Evolutionary conservation across 768 basidiomycete species (phyloP).

Genomic region (Chalciporus piperatus): DNA sequence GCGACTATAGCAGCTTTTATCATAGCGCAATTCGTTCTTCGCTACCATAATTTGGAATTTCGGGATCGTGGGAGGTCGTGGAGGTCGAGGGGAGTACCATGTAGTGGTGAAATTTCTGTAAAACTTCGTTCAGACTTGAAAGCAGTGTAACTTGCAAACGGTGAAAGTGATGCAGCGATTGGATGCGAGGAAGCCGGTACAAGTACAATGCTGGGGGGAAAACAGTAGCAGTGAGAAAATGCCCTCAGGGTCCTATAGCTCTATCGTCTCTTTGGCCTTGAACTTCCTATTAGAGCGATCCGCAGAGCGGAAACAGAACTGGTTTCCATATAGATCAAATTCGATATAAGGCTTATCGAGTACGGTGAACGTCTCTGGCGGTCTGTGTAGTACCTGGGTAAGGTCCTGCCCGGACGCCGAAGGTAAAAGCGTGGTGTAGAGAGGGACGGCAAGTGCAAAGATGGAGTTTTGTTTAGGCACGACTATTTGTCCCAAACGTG

Average conservation of each 20-base stretch:
- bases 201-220: too few relatives aligned
- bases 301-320: constrained; percentile 78
- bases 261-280: constrained; percentile 81
- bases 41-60: too few relatives aligned
- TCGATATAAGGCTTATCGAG: constrained; percentile 61
- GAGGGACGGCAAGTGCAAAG: constrained; percentile 73
- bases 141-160: too few relatives aligned
- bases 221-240: too few relatives aligned
- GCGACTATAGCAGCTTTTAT: too few relatives aligned
- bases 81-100: too few relatives aligned
- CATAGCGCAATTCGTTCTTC: too few relatives aligned
- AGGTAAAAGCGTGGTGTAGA: constrained; percentile 53
- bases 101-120: too few relatives aligned
- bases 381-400: background rate
- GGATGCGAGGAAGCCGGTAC: too few relatives aligned
- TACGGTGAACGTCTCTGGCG: constrained; percentile 40
- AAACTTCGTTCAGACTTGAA: too few relatives aligned
- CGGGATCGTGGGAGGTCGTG: too few relatives aligned
- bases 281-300: constrained; percentile 83
- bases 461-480: constrained; percentile 74
- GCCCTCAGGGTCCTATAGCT: constrained; percentile 42
- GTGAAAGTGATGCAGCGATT: too few relatives aligned
- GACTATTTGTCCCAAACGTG: constrained; percentile 40
- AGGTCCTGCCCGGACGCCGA: constrained; percentile 23
- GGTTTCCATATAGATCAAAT: constrained; percentile 82